phyloP scores from a whole-genome alignment of 163 green algal genomes.

The Chlorella variabilis region DNA sequence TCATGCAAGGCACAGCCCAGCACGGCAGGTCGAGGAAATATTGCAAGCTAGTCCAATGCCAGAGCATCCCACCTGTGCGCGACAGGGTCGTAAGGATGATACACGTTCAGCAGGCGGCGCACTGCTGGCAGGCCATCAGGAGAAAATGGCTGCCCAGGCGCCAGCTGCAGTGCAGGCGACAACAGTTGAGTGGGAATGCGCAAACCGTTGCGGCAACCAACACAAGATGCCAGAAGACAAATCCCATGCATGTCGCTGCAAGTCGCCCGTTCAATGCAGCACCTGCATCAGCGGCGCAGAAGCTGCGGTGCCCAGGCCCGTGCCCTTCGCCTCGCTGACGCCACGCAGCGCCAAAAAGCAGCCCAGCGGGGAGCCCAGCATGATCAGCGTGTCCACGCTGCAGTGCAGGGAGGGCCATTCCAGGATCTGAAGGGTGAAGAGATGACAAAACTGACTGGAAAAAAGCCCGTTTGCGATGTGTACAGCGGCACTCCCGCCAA shows the following conservation, averaged over 20 bases:
- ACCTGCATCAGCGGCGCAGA: constrained; percentile 44
- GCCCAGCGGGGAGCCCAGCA: constrained; percentile 67
- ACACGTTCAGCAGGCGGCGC: constrained; percentile 71
- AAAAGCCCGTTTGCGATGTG: no score
- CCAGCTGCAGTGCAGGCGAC: constrained; percentile 3
- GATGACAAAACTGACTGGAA: no score
- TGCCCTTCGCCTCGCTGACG: constrained; percentile 45
- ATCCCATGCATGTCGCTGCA: no score
- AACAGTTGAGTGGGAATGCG: no score
- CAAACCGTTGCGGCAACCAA: no score
- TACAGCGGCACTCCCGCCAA: no score
- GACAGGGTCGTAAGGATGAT: constrained; percentile 79
- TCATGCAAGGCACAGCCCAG: no score
- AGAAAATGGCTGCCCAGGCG: neutral
- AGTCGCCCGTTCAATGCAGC: no score
- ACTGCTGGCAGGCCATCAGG: constrained; percentile 67
- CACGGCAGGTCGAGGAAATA: no score
- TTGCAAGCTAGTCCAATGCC: no score
- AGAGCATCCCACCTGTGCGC: constrained; percentile 56
- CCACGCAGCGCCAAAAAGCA: constrained; percentile 77
- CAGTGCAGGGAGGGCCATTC: constrained; percentile 25
- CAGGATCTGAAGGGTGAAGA: no score
- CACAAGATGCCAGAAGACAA: neutral
- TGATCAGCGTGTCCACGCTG: constrained; percentile 59
- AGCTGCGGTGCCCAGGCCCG: constrained; percentile 46